These are phyloP conservation scores for Penicillium pulvis DNA, from an alignment of 495 filamentous ascomycete species.

Conservation along the genomic window DNA sequence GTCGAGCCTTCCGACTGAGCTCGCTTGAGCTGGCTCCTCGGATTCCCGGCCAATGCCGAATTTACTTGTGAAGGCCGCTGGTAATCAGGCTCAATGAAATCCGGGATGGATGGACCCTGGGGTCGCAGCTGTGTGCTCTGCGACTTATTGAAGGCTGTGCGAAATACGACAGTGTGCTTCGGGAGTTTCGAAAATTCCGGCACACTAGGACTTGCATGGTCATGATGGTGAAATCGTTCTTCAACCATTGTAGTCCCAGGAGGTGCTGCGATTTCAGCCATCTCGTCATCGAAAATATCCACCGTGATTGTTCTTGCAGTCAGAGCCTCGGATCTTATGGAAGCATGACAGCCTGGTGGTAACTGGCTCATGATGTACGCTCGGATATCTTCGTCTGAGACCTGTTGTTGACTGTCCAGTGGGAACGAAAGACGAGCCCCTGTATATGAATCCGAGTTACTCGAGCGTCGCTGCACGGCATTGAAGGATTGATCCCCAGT, in stretches of 20 bases:
- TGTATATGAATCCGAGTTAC: constrained; percentile 22
- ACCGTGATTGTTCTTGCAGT: constrained; percentile 74
- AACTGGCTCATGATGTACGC: constrained; percentile 50
- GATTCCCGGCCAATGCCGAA: constrained; percentile 1
- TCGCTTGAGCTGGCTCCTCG: not conserved
- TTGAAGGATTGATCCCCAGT: constrained; percentile 46
- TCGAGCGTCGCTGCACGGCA: constrained; percentile 47
- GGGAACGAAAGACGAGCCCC: constrained; percentile 33
- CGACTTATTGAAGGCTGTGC: constrained; percentile 47
- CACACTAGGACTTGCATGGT: constrained; percentile 21
- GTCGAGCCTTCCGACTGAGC: constrained; percentile 8
- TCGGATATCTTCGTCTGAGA: constrained; percentile 48
- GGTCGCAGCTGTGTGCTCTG: constrained; percentile 43
- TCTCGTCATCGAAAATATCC: constrained; percentile 64
- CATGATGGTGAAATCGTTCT: constrained; percentile 50
- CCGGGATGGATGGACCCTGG: constrained; percentile 8
- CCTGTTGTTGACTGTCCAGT: constrained; percentile 34
- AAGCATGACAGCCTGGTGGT: constrained; percentile 52
- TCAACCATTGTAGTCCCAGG: constrained; percentile 68
- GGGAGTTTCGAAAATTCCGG: constrained; percentile 28
- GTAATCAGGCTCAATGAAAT: constrained; percentile 4
- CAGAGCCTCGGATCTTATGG: constrained; percentile 63
- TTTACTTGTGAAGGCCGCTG: not conserved
- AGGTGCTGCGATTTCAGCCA: constrained; percentile 61
- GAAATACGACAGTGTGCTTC: constrained; percentile 48